Base-by-base conservation (phyloP, 345 rosid species). In the Punica granatum region DNA sequence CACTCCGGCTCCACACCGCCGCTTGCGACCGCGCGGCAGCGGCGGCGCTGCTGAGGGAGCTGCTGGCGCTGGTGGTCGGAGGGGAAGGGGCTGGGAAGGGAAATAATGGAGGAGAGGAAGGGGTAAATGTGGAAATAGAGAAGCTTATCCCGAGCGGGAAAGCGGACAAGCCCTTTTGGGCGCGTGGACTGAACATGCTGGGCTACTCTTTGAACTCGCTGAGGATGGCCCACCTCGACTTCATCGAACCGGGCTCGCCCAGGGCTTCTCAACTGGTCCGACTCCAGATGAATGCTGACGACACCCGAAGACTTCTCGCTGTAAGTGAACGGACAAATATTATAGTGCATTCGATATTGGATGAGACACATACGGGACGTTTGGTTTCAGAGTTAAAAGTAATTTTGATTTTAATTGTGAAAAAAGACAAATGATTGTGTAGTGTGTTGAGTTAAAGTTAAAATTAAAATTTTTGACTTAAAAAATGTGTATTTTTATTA, bases 201-300 rank as follows among this genome's bases (percentile, higher is more conserved):
- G 98, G 98, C 7, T 93, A 93, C 73, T 93, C 98, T 35, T 41
- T 93, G 76, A 93, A 90, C 62, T 79, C 97, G 0, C 79, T 90
- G 15, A 65, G 94, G 85, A 70, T 83, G 28, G 30, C 96, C 8
- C 81, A 90, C 75, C 68, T 93, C 81, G 32, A 70, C 15, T 90
- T 90, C 62, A 76, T 78, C 25, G 94, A 86, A 65, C 67, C 81
- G 0, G 74, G 58, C 48, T 67, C 85, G 33, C 68, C 77, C 2
- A 74, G 90, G 73, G 56, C 66, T 23, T 86, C 98, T 3, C 83
- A 77, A 74, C 67, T 90, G 46, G 80, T 82, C 36, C 77, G 96
- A 70, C 41, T 93, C 64, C 81, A 59, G 67, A 48, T 93, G 82
- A 65, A 71, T 68, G 43, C 43, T 15, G 87, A 78, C 63, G 77